Evolutionary conservation across 306 rosid species (phyloP), one percentile per base, ranked within the genome.

Genomic region (Astragalus membranaceus): DNA sequence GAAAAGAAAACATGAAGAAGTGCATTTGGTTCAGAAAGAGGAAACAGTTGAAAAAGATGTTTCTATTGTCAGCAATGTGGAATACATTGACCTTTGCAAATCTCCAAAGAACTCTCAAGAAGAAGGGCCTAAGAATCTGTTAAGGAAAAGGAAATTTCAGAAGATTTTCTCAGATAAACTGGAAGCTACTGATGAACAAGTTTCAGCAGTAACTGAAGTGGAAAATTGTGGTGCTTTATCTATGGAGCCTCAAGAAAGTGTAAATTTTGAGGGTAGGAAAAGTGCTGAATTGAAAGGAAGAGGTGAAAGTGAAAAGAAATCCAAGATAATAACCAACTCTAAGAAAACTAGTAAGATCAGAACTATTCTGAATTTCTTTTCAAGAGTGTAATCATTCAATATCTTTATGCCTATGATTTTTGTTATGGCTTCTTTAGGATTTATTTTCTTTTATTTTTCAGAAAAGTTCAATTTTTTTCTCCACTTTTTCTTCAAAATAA

Each of bases 361-460:
- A 62, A 81, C 80, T 48, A 89, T 94, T 82, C 69, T 90, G 85
- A 90, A 75, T 87, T 94, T 88, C 83, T 94, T 88, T 82, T 79
- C 92, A 54, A 75, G 89, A 32, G 85, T 94, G 70, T 88, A 83
- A 77, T 71, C 55, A 30, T 65, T 73, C 73, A 33, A 63, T 46
- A 41, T 20, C 5, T 50, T 11, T 48, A 54, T 5, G 7, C 8
- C 2, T 36, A 20, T 53, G 33, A 23, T 20, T 53, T 10, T 53
- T 53, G 59, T 9, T 10, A 36, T 0, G 36, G 35, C 35, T 13
- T 20, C 58, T 52, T 53, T 20, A 3, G 5, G 5, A 10, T 15
- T 2, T 46, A 11, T 5, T 36, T 7, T 1, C 8, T 39, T 39
- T 6, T 26, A 26, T 6, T 39, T 8, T 39, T 9, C 43, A 39